These are phyloP conservation scores for Fraxinus sp. DNA, from an alignment of 305 asterid genomes.

Conservation along the genomic window DNA sequence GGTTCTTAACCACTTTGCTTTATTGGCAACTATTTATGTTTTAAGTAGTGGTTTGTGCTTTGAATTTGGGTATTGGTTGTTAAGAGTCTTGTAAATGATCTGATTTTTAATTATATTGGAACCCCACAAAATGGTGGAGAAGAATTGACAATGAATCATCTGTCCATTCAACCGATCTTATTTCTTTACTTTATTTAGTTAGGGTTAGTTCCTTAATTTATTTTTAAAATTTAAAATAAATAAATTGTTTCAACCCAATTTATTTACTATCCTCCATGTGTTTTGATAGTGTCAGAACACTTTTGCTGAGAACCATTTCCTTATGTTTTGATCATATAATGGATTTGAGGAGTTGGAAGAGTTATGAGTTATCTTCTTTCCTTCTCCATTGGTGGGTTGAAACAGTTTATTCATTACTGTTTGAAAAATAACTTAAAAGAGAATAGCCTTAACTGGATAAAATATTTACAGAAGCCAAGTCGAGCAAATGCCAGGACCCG, in stretches of 20 bases:
- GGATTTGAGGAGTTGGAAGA: neutral
- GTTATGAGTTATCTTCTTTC: neutral
- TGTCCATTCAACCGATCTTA: neutral
- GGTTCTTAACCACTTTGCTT: slow-evolving; percentile 11
- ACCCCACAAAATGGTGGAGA: slow-evolving; percentile 15
- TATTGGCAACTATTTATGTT: neutral
- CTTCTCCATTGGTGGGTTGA: neutral
- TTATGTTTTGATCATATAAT: neutral
- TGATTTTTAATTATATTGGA: slow-evolving; percentile 4
- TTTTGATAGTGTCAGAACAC: neutral
- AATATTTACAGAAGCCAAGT: neutral
- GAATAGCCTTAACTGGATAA: neutral
- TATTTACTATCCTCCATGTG: neutral
- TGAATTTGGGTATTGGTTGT: neutral
- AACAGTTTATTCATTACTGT: neutral
- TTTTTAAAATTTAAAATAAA: neutral
- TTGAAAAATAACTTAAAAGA: neutral
- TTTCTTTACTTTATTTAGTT: neutral
- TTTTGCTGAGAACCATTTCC: neutral
- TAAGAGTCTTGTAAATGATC: slow-evolving; percentile 12
- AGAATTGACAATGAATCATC: slow-evolving; percentile 19
- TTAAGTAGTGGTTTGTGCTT: no score
- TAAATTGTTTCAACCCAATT: neutral
- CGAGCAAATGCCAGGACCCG: neutral
- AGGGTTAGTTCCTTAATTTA: neutral